Conservation (phyloP, 2,329 filamentous ascomycete species). For the Aphanocladium album region DNA sequence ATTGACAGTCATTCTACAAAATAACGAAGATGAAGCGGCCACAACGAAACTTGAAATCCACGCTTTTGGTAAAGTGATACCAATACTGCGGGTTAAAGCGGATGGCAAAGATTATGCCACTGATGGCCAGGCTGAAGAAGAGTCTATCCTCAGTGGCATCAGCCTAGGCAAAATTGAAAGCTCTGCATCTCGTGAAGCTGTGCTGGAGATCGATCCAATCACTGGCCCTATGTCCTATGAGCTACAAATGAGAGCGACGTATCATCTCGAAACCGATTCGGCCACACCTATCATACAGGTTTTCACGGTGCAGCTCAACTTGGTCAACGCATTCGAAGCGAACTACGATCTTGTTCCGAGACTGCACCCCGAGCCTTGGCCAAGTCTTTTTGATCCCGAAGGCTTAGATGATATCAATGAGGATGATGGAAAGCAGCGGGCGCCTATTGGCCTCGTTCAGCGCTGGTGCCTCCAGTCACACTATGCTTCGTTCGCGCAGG, state of each 20-base stretch:
- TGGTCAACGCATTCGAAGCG: constrained; percentile 83
- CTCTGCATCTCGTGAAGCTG: constrained; percentile 37
- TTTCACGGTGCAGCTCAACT: constrained; percentile 60
- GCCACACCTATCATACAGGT: constrained; percentile 77
- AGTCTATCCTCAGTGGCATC: constrained; percentile 38
- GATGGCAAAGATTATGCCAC: constrained; percentile 29
- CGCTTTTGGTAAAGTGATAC: constrained; percentile 55
- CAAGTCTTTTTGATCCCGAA: constrained; percentile 71
- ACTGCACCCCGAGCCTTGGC: constrained; percentile 75
- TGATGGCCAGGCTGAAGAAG: constrained; percentile 32
- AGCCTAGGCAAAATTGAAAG: constrained; percentile 43
- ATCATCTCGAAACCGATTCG: constrained; percentile 72
- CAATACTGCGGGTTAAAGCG: constrained; percentile 39
- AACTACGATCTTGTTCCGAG: constrained; percentile 83
- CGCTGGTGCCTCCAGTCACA: constrained; percentile 73
- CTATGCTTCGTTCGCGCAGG: constrained; percentile 71
- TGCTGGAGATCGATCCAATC: constrained; percentile 47
- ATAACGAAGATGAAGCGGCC: constrained; percentile 77
- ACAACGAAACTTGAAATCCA: constrained; percentile 65
- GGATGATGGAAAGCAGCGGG: constrained; percentile 23
- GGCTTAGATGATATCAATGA: constrained; percentile 34
- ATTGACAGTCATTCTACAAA: constrained; percentile 65
- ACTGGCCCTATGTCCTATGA: constrained; percentile 54
- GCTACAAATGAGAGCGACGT: constrained; percentile 67
- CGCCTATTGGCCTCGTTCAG: constrained; percentile 63